A percentile compares a stretch with the other conserved stretches of the same genome.
phyloP scores from a whole-genome alignment of 2,329 filamentous ascomycete genomes.

The Arthrobotrys iridis region DNA sequence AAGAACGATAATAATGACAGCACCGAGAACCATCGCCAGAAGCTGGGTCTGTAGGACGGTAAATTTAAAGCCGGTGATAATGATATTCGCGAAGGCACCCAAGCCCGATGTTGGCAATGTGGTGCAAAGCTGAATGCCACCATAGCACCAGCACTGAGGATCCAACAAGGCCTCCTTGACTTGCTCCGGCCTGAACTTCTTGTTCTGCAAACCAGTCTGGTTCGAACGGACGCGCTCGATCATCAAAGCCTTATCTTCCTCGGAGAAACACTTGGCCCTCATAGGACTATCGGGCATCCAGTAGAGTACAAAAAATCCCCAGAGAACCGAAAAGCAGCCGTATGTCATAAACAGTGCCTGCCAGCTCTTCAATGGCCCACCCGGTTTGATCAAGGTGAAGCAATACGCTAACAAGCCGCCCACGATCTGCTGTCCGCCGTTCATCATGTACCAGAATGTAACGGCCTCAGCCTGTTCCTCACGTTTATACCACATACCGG shows the following conservation, averaged over 20 bases:
- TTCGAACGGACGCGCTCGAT: constrained; percentile 61
- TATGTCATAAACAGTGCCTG: constrained; percentile 66
- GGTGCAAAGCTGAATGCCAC: constrained; percentile 74
- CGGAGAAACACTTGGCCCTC: constrained; percentile 65
- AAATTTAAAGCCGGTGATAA: constrained; percentile 77
- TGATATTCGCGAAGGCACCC: constrained; percentile 77
- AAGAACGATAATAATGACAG: constrained; percentile 77
- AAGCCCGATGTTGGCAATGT: constrained; percentile 78
- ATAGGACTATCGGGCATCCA: constrained; percentile 65
- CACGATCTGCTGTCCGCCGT: constrained; percentile 76
- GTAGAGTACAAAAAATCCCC: constrained; percentile 63
- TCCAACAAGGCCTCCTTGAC: constrained; percentile 70
- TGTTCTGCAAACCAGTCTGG: constrained; percentile 60
- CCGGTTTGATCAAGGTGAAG: constrained; percentile 56
- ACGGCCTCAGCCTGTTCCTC: constrained; percentile 74
- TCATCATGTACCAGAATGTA: constrained; percentile 82
- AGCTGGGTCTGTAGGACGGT: constrained; percentile 74
- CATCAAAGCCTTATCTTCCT: constrained; percentile 64
- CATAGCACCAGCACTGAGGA: constrained; percentile 73
- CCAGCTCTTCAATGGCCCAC: constrained; percentile 62
- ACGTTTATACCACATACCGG: constrained; percentile 75
- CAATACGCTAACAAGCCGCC: constrained; percentile 74
- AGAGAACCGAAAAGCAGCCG: constrained; percentile 63
- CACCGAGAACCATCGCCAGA: constrained; percentile 77
- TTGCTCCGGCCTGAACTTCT: constrained; percentile 66